Base-by-base conservation (phyloP, 352 stramenopile genomes). In the Blastocystis sp. region DNA sequence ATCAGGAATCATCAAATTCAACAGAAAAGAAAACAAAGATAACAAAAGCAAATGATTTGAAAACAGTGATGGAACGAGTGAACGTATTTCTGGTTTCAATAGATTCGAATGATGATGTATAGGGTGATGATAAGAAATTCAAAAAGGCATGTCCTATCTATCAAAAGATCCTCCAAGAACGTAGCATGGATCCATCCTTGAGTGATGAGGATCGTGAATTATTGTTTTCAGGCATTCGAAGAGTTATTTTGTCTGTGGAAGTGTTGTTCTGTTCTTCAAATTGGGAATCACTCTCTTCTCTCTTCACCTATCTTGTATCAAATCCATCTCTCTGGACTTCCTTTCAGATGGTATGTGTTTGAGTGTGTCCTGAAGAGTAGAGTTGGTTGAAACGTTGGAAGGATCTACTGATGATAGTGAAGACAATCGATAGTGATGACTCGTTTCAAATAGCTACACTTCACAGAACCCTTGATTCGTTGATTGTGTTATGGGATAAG, bases 111-210 rank as follows among this genome's bases (percentile, higher is more conserved):
- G 35, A 21, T 75, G 14, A 43, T 51, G 9, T 75, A 3, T n/a
- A 75, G 63, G 63, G 63, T 14, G 39, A 75, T 32, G 63, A 75
- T 35, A 75, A 75, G 63, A 75, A 75, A 54, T 75, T 75, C 37
- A 42, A 54, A 9, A 49, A 54, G 37, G 63, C 63, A n/a, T 24
- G 16, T 46, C 9, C 29, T 2, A 75, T 75, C 39, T 75, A 75
- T 32, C n/a, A 75, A 29, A 54, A 54, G 1, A 75, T 75, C 32
- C 29, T 75, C 39, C n/a, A 51, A n/a, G 19, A 75, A 54, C n/a
- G 51, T 16, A 54, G 19, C 5, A 49, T 12, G 5, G 24, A 75
- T n/a, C 24, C 59, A 9, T 75, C 63, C 7, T 19, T 75, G 12
- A 75, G 19, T 24, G 63, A 75, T 16, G 63, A 75, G 21, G 63